Conservation (phyloP, 192 early-diverging fungal species). For the Rhizoclosmatium globosum region DNA sequence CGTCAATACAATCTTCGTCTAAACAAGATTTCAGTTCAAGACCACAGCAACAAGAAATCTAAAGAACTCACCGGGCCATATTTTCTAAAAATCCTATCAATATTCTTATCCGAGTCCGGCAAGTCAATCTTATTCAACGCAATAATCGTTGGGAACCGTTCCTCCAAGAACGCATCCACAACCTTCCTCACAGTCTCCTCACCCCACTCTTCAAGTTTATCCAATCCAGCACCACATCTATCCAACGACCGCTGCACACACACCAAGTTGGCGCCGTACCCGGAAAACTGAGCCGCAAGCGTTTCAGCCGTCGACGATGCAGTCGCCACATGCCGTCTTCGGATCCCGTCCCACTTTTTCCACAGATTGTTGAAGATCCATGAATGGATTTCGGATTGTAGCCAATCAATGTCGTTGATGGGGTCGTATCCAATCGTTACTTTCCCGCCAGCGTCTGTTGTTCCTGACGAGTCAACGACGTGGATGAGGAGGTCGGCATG, state of each 20-base stretch:
- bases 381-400: slow-evolving; percentile 73
- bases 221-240: slow-evolving; percentile 59
- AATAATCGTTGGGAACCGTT: slow-evolving; percentile 83
- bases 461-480: slow-evolving; percentile 86
- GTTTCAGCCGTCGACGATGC: slow-evolving; percentile 58
- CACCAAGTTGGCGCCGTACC: slow-evolving; percentile 65
- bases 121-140: slow-evolving; percentile 89
- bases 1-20: slow-evolving; percentile 50
- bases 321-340: slow-evolving; percentile 71
- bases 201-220: slow-evolving; percentile 72
- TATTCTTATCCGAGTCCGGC: slow-evolving; percentile 84
- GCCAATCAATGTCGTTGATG: slow-evolving; percentile 85
- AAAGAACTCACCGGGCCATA: slow-evolving; percentile 63
- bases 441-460: slow-evolving; percentile 79
- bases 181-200: slow-evolving; percentile 63
- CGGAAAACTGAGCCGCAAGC: slow-evolving; percentile 62
- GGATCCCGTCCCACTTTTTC: slow-evolving; percentile 72
- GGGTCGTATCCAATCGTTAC: slow-evolving; percentile 85
- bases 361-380: slow-evolving; percentile 79
- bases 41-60: neutral
- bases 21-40: neutral
- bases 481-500: slow-evolving; percentile 82
- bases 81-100: slow-evolving; percentile 76
- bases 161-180: slow-evolving; percentile 75
- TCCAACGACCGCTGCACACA: slow-evolving; percentile 60